phyloP scores from a whole-genome alignment of 2,329 filamentous ascomycete genomes.

The Monosporascus sp. region DNA sequence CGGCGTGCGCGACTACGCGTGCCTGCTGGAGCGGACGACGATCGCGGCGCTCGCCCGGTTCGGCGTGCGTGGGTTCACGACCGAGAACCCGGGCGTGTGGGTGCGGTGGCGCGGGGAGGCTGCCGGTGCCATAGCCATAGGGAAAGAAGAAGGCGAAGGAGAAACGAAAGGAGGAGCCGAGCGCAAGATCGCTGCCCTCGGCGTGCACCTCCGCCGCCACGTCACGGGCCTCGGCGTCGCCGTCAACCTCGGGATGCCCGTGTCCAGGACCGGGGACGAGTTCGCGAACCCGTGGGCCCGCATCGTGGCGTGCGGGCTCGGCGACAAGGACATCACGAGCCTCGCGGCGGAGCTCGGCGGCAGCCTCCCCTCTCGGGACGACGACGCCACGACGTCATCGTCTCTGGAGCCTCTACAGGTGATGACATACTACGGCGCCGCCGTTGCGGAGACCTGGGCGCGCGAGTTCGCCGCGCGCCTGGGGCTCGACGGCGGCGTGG shows the following conservation, averaged over 20 bases:
- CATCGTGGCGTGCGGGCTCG: constrained; percentile 86
- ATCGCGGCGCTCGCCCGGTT: constrained; percentile 59
- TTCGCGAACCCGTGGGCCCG: constrained; percentile 52
- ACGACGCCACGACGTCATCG: background rate
- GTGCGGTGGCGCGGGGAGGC: constrained; percentile 30
- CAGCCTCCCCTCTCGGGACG: background rate
- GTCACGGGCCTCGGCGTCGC: constrained; percentile 82
- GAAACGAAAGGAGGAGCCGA: constrained; percentile 19
- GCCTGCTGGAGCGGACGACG: constrained; percentile 70
- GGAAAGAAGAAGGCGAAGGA: constrained; percentile 15
- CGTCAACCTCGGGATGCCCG: constrained; percentile 66
- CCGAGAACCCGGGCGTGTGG: constrained; percentile 84
- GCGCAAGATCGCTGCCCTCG: constrained; percentile 82
- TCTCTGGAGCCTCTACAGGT: too few species aligned
- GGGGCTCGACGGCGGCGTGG: background rate
- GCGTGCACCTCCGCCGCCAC: constrained; percentile 83
- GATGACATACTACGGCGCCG: too few species aligned
- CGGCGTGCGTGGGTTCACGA: constrained; percentile 57
- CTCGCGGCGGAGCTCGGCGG: constrained; percentile 49
- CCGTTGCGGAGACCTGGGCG: constrained; percentile 4
- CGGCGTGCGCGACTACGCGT: constrained; percentile 71
- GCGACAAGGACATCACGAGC: constrained; percentile 74
- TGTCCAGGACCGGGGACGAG: constrained; percentile 25
- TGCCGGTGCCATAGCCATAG: constrained; percentile 12
- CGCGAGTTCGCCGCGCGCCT: constrained; percentile 7